phyloP scores from a whole-genome alignment of 345 rosid species.

The Clausena lansium region DNA sequence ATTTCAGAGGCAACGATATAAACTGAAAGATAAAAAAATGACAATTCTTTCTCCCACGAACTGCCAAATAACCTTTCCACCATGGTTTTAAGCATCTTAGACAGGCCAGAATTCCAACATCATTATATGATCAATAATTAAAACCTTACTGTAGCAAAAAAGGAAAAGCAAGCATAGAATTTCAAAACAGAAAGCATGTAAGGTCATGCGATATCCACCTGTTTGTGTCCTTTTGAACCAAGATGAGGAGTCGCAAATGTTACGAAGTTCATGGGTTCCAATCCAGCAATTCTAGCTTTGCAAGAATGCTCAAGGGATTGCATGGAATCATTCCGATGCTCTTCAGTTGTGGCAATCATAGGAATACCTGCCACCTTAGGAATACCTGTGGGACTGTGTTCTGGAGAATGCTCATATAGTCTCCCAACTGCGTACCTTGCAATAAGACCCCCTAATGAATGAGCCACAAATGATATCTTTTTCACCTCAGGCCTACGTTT shows the following conservation, averaged over 20 bases:
- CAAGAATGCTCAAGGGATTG: conserved; percentile 34
- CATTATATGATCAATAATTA: background rate
- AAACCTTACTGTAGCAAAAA: background rate
- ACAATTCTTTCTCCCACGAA: background rate
- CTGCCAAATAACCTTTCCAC: background rate
- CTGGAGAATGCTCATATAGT: conserved; percentile 48
- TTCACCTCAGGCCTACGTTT: conserved; percentile 49
- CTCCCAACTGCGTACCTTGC: conserved; percentile 92
- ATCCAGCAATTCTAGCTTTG: conserved; percentile 69
- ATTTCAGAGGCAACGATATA: background rate
- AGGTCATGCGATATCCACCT: conserved; percentile 44
- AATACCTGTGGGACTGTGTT: conserved; percentile 12
- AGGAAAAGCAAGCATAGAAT: background rate
- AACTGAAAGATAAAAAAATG: background rate
- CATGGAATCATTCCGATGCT: conserved; percentile 18
- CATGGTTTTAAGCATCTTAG: background rate
- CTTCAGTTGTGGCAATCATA: conserved; percentile 14
- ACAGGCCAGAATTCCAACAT: background rate
- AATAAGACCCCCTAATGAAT: conserved; percentile 92
- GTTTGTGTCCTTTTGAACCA: conserved; percentile 87
- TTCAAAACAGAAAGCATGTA: background rate
- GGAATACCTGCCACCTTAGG: conserved; percentile 11
- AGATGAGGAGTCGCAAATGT: conserved; percentile 98
- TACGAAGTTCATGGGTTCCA: conserved; percentile 90
- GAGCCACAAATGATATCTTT: conserved; percentile 94